Evolutionary conservation across 441 rosid genomes (phyloP), one percentile per base, ranked within the genome.

Genomic region (Bruguiera hainesii): DNA sequence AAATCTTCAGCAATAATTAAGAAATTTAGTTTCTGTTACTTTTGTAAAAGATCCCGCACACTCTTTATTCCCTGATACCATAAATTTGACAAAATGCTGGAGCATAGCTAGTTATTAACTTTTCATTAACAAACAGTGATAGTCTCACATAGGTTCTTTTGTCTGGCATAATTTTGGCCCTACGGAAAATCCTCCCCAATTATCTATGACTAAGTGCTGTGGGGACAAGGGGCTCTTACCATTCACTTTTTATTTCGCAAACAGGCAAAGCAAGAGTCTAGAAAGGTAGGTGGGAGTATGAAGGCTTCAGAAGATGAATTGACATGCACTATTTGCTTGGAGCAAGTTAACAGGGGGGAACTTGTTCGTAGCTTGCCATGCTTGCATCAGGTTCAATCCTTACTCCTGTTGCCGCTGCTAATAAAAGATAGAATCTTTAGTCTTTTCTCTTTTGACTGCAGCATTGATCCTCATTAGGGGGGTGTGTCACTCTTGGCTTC

Each of bases 251-350:
- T 15, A 23, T 53, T 62, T 55, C 7, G 13, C 20, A 42, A 69
- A 75, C 85, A 76, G 89, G 79, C 74, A 75, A 85, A 76, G 79
- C 84, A 75, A 76, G 93, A 82, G 31, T 33, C 81, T 42, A 53
- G 42, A 29, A 72, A 33, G 66, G 72, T 65, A 42, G 83, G 72
- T 37, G 82, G 71, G 72, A 72, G 70, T 77, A 59, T 31, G 64
- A 86, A 85, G 75, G 72, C 75, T 64, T 72, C 81, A 8, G 96
- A 89, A 19, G 88, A 88, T 73, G 96, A 84, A 78, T 77, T 93
- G 75, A 87, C 97, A 35, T 93, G 98, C 79, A 85, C 86, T 64
- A 87, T 88, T 74, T 93, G 98, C 84, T 83, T 93, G 78, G 98
- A 90, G 79, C 96, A 88, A 83, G 97, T 92, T 69, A 73, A 51